These are phyloP conservation scores for Saccharomycopsis crataegensis DNA, from an alignment of 1,139 yeast genomes.

Conservation along the genomic window DNA sequence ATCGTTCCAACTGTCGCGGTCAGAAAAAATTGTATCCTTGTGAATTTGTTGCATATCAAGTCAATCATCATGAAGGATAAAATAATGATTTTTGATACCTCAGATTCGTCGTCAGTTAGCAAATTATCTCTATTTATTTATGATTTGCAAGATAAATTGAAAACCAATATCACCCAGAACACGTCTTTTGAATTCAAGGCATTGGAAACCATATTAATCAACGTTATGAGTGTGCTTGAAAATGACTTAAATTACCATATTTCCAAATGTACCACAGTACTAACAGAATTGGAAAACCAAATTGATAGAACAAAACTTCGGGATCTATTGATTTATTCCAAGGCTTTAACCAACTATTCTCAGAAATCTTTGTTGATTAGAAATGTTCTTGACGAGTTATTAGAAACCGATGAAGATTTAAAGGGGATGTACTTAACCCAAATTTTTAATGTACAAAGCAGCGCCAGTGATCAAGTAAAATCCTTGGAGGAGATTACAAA, in stretches of 20 bases:
- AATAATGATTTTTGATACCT: constrained; percentile 62
- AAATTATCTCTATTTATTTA: constrained; percentile 77
- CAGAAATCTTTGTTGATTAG: constrained; percentile 81
- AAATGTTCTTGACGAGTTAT: constrained; percentile 76
- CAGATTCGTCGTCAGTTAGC: constrained; percentile 46
- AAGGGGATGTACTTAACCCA: constrained; percentile 61
- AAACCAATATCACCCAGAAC: constrained; percentile 30
- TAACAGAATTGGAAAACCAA: constrained; percentile 76
- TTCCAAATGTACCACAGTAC: constrained; percentile 61
- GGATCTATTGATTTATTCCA: constrained; percentile 72
- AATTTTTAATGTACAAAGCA: neutral
- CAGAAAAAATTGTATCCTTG: constrained; percentile 50
- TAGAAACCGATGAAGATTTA: constrained; percentile 78
- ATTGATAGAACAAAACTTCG: constrained; percentile 80
- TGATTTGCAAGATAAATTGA: constrained; percentile 76
- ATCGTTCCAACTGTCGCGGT: constrained; percentile 71
- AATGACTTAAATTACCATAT: constrained; percentile 77
- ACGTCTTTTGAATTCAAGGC: constrained; percentile 74
- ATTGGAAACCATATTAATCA: constrained; percentile 76
- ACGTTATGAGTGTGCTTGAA: constrained; percentile 75
- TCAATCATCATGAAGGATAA: constrained; percentile 46
- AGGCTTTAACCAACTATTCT: constrained; percentile 69
- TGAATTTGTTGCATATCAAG: constrained; percentile 61
- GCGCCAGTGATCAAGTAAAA: too few relatives aligned
- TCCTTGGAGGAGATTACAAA: too few relatives aligned